phyloP scores from a whole-genome alignment of 106 monocot genomes.

The Dendrobium nobile region DNA sequence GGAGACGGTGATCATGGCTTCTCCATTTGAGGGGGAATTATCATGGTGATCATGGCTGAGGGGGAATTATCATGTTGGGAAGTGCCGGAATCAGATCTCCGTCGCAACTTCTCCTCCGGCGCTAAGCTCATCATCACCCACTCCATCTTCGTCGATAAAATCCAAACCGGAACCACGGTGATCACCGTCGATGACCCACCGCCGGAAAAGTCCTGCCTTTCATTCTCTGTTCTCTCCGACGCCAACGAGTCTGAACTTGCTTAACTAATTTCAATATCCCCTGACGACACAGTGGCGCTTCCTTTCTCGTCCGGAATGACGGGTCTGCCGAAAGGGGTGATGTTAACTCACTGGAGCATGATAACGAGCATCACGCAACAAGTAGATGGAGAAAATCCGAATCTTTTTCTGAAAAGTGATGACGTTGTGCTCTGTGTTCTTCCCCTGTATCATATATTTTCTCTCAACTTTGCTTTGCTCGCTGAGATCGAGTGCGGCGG shows the following conservation, averaged over 20 bases:
- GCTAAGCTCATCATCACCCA: slow-evolving; percentile 48
- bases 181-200: too few species aligned
- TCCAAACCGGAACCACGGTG: too few species aligned
- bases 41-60: slow-evolving; percentile 9
- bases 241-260: slow-evolving; percentile 18
- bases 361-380: not conserved
- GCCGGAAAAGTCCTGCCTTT: slow-evolving; percentile 25
- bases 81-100: too few species aligned
- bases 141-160: too few species aligned
- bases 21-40: not conserved
- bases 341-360: slow-evolving; percentile 66
- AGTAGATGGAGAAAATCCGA: too few species aligned
- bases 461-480: too few species aligned
- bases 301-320: slow-evolving; percentile 93
- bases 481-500: too few species aligned
- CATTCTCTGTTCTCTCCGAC: slow-evolving; percentile 21
- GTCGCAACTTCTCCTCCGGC: not conserved
- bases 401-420: too few species aligned
- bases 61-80: too few species aligned
- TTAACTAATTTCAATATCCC: slow-evolving; percentile 19
- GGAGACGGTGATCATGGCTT: slow-evolving; percentile 13
- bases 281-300: slow-evolving; percentile 56
- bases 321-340: slow-evolving; percentile 80
- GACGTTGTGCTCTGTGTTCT: too few species aligned
- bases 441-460: too few species aligned